Conservation (phyloP, 768 basidiomycete genomes). For the Lactarius evosmus region DNA sequence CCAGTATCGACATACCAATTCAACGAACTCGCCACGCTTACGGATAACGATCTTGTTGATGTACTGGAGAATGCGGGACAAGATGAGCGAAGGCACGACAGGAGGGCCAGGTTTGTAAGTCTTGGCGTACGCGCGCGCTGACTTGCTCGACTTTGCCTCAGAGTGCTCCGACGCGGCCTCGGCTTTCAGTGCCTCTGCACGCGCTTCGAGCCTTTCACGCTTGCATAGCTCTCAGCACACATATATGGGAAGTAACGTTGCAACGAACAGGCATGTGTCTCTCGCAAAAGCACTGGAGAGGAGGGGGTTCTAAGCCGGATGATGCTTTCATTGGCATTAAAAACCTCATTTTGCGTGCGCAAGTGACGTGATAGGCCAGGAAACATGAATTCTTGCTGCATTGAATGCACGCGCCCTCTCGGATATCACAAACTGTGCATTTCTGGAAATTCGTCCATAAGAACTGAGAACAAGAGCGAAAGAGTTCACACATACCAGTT, state of each 20-base stretch:
- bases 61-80: slow-evolving; percentile 76
- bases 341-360: slow-evolving; percentile 82
- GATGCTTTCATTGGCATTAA: slow-evolving; percentile 84
- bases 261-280: slow-evolving; percentile 76
- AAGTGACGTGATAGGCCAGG: slow-evolving; percentile 91
- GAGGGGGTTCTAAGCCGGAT: slow-evolving; percentile 67
- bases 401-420: slow-evolving; percentile 89
- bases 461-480: not conserved
- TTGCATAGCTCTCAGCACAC: slow-evolving; percentile 31
- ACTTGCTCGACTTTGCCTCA: slow-evolving; percentile 56
- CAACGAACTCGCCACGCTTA: slow-evolving; percentile 75
- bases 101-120: slow-evolving; percentile 92
- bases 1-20: slow-evolving; percentile 87
- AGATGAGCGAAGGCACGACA: slow-evolving; percentile 80
- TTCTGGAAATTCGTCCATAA: slow-evolving; percentile 37
- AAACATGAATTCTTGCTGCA: slow-evolving; percentile 90
- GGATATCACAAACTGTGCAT: slow-evolving; percentile 59
- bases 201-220: slow-evolving; percentile 68
- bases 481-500: slow-evolving; percentile 59
- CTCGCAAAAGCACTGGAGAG: slow-evolving; percentile 81
- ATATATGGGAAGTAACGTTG: not conserved
- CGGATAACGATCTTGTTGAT: slow-evolving; percentile 63
- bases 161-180: slow-evolving; percentile 46
- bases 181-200: slow-evolving; percentile 50
- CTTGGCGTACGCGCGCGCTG: slow-evolving; percentile 88